Percentiles rank a stretch among this genome's conserved stretches.
Evolutionary conservation across 441 rosid genomes (phyloP).

Genomic region (Metrosideros polymorpha): DNA sequence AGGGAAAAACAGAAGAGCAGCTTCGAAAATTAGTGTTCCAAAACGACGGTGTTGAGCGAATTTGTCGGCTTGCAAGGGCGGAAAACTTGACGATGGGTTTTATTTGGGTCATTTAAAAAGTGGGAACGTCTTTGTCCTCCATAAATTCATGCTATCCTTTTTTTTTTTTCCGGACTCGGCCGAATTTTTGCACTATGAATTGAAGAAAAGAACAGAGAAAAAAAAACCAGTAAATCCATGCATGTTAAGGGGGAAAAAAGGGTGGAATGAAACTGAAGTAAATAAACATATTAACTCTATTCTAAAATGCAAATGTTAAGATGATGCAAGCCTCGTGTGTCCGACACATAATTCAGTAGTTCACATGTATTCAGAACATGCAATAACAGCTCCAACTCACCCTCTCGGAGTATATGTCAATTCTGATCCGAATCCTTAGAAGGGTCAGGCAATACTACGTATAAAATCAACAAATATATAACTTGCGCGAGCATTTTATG

Average conservation of each 20-base stretch:
- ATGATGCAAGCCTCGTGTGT: no score
- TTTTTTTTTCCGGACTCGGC: no score
- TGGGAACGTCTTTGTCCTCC: neutral
- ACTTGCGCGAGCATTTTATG: neutral
- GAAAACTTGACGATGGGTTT: no score
- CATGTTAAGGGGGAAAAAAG: rapidly evolving
- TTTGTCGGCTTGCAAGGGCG: no score
- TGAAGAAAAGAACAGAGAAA: neutral
- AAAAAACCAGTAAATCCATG: neutral
- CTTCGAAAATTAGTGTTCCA: no score
- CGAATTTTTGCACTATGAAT: neutral
- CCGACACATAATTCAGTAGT: neutral
- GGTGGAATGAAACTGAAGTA: neutral
- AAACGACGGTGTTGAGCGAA: no score
- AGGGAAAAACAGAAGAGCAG: no score
- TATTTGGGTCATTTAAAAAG: neutral
- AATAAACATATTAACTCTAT: neutral
- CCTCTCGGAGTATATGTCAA: neutral
- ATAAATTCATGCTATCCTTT: neutral
- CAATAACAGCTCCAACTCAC: neutral
- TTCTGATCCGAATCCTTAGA: neutral
- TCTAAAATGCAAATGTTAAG: neutral
- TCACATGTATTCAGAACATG: neutral
- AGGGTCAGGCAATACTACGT: neutral
- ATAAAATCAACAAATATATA: neutral